These are phyloP conservation scores for Calonectria naviculata DNA, from an alignment of 2,329 filamentous ascomycete genomes.

Conservation along the genomic window DNA sequence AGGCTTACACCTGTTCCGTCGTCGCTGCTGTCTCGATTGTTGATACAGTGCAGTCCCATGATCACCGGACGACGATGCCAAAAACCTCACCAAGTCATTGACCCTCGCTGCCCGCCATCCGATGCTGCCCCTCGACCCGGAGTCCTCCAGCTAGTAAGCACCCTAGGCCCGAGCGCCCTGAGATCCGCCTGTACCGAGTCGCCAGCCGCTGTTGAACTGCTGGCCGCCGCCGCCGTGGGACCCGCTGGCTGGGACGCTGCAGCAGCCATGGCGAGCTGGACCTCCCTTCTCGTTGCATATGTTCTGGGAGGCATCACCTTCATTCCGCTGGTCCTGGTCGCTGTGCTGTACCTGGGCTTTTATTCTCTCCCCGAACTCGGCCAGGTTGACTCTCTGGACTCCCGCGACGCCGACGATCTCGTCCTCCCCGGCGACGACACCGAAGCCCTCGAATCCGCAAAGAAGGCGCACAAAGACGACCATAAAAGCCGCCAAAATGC, in stretches of 20 bases:
- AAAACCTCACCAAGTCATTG: conserved; percentile 9
- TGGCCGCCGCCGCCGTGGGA: conserved; percentile 26
- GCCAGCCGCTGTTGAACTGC: conserved; percentile 13
- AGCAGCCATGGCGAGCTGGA: conserved; percentile 62
- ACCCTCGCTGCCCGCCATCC: conserved; percentile 1
- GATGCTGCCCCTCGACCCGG: conserved; percentile 19
- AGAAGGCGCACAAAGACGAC: conserved; percentile 69
- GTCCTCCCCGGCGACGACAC: conserved; percentile 73
- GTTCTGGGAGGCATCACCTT: conserved; percentile 90
- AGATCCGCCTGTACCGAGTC: conserved; percentile 4
- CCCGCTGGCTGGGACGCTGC: conserved; percentile 31
- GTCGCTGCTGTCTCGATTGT: background rate
- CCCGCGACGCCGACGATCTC: conserved; percentile 52
- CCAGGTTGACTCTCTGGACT: conserved; percentile 46
- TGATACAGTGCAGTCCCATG: conserved; percentile 15
- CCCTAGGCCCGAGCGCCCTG: conserved; percentile 11
- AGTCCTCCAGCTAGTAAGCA: conserved; percentile 18
- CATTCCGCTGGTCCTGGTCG: conserved; percentile 75
- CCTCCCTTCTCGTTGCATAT: conserved; percentile 78
- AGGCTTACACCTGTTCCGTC: conserved; percentile 12
- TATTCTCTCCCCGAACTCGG: conserved; percentile 70
- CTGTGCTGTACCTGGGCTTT: conserved; percentile 75
- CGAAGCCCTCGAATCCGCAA: conserved; percentile 70
- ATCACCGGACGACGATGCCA: conserved; percentile 16
- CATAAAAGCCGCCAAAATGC: conserved; percentile 65